Evolutionary conservation across 768 basidiomycete species (phyloP), one percentile per base, ranked within the genome.

Genomic region (Lentinula boryana): DNA sequence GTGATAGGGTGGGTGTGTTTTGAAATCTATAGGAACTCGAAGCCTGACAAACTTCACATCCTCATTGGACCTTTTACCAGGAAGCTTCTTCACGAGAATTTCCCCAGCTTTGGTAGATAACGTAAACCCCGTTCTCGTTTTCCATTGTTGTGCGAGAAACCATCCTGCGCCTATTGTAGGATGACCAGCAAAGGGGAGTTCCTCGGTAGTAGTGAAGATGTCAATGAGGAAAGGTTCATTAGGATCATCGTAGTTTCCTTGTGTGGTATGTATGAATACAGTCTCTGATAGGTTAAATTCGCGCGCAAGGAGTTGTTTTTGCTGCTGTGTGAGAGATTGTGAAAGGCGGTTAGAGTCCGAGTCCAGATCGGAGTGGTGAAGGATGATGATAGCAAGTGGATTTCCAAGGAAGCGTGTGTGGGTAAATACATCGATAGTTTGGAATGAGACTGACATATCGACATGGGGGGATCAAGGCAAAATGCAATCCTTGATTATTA

Each of bases 221-320:
- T 80, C 75, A 60, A 78, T 75, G 10, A 61, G 64, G 32, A 72
- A 65, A 1, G 72, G 68, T 3, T 63, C 61, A 33, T 60, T n/a
- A 0, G 65, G 4, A 10, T 55, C 62, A 35, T 67, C 66, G 13
- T 63, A 60, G 15, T 63, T 62, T 56, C 10, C 21, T 49, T 32
- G 31, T 32, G 21, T 44, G 32, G 75, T 71, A 62, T 80, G 77
- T 1, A 77, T 68, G 65, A 80, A 80, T 33, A 80, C 76, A 0
- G 80, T 80, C 54, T 81, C 80, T 4, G 79, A 78, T 57, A 79
- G 71, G 63, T 82, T 80, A 68, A 82, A 82, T 62, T 81, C 80
- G 27, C 73, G 70, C 3, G 80, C 79, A 58, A 80, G 75, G 12
- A 61, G 68, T 58, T 78, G 78, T 61, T 80, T 80, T 58, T 77